Evolutionary conservation across 2,329 filamentous ascomycete species (phyloP).

Genomic region (Apiospora sp.): DNA sequence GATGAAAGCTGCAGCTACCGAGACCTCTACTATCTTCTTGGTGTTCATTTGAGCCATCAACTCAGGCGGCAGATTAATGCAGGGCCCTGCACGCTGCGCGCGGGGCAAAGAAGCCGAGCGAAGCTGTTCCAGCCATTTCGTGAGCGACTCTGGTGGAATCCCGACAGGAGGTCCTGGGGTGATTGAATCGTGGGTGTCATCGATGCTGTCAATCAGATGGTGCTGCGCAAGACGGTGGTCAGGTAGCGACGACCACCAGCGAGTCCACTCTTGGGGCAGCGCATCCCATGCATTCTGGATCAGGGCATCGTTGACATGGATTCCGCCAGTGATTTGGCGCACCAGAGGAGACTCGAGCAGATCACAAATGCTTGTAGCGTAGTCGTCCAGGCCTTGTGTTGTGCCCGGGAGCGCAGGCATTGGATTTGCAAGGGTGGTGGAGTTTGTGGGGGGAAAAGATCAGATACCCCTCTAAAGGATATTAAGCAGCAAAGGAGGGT

Average conservation of each 20-base stretch:
- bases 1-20: slow-evolving; percentile 39
- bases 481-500: not conserved
- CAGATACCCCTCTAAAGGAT: not conserved
- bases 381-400: slow-evolving; percentile 29
- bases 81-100: slow-evolving; percentile 30
- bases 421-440: not conserved
- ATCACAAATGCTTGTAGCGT: slow-evolving; percentile 34
- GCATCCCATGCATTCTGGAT: slow-evolving; percentile 41
- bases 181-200: slow-evolving; percentile 25
- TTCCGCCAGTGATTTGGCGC: slow-evolving; percentile 43
- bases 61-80: slow-evolving; percentile 32
- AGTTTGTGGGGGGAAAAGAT: not conserved
- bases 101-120: slow-evolving; percentile 38
- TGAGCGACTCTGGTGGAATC: slow-evolving; percentile 35
- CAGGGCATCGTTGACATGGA: slow-evolving; percentile 46
- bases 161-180: not conserved
- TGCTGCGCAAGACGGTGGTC: slow-evolving; percentile 42
- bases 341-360: slow-evolving; percentile 41
- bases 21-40: slow-evolving; percentile 43
- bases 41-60: slow-evolving; percentile 40
- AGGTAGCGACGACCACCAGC: slow-evolving; percentile 39
- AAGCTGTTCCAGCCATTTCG: slow-evolving; percentile 35
- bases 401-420: not conserved
- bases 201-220: slow-evolving; percentile 41
- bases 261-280: slow-evolving; percentile 42